Evolutionary conservation across 805 yeast genomes (phyloP).

Genomic region (Maudiozyma bulderi): DNA sequence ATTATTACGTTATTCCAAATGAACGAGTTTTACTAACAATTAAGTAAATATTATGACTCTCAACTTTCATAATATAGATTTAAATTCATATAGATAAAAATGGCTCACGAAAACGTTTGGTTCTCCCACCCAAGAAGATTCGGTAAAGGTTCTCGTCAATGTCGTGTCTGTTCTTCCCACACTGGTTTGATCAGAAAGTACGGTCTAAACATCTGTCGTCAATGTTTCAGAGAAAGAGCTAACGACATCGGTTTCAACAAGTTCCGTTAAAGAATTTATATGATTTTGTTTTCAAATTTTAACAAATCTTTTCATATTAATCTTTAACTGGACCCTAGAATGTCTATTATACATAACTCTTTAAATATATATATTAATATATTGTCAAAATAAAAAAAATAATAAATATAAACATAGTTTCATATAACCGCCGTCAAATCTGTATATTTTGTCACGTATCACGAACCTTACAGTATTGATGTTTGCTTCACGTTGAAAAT

Average conservation of each 20-base stretch:
- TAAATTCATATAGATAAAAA: slow-evolving; percentile 35
- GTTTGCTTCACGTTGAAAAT: not conserved
- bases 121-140: slow-evolving; percentile 99
- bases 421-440: not conserved
- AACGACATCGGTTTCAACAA: slow-evolving; percentile 97
- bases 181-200: slow-evolving; percentile 98
- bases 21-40: not conserved
- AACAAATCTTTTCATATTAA: not conserved
- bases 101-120: slow-evolving; percentile 99
- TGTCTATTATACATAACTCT: not conserved
- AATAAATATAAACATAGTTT: not conserved
- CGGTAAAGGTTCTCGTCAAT: slow-evolving; percentile 99
- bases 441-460: not conserved
- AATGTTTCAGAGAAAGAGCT: slow-evolving; percentile 99
- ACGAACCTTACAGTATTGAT: not conserved
- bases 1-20: not conserved
- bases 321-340: not conserved
- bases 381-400: not conserved
- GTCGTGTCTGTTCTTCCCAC: slow-evolving; percentile 98
- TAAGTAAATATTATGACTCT: not conserved
- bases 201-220: slow-evolving; percentile 99
- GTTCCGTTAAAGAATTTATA: slow-evolving; percentile 62
- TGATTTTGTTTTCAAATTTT: not conserved
- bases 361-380: not conserved
- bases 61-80: not conserved